A percentile compares a stretch with the other conserved stretches of the same genome.
Evolutionary conservation across 2,329 filamentous ascomycete species (phyloP).

Genomic region (Monosporascus cannonballus): DNA sequence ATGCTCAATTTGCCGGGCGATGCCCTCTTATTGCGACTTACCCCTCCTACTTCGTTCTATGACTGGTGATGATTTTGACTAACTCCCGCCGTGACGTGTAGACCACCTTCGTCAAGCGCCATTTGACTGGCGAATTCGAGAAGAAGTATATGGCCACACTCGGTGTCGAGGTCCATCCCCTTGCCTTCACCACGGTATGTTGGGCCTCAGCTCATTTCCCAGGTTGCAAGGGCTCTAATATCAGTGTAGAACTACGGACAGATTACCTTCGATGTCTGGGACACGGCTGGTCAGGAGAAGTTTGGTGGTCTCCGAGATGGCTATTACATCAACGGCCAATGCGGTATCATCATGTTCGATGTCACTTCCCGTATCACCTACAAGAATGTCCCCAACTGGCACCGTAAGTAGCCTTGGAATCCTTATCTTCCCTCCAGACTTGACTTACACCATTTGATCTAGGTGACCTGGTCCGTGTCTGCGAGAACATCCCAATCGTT

Average conservation of each 20-base stretch:
- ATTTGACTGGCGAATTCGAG: constrained; percentile 99
- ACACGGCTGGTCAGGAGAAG: constrained; percentile 98
- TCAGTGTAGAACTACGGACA: constrained; percentile 71
- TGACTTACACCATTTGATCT: constrained; percentile 9
- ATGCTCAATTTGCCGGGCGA: constrained; percentile 1
- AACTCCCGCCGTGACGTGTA: constrained; percentile 32
- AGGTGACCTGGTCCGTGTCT: constrained; percentile 98
- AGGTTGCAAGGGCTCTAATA: constrained; percentile 20
- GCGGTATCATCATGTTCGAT: constrained; percentile 99
- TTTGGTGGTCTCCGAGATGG: constrained; percentile 98
- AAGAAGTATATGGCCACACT: constrained; percentile 99
- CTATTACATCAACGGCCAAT: constrained; percentile 99
- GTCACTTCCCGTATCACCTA: constrained; percentile 99
- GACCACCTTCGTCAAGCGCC: constrained; percentile 99
- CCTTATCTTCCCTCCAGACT: not conserved
- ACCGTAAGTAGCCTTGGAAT: constrained; percentile 62
- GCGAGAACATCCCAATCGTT: constrained; percentile 98
- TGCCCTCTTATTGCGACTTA: constrained; percentile 16
- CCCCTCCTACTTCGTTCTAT: constrained; percentile 11
- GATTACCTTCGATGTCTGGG: constrained; percentile 99
- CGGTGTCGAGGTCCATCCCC: constrained; percentile 98
- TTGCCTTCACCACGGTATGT: constrained; percentile 95
- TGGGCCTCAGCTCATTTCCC: constrained; percentile 18
- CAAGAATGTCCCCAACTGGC: constrained; percentile 99
- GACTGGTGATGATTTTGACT: constrained; percentile 10